Evolutionary conservation across 805 yeast species (phyloP), one percentile per base, ranked within the genome.

Genomic region (Barnettozyma siamensis): DNA sequence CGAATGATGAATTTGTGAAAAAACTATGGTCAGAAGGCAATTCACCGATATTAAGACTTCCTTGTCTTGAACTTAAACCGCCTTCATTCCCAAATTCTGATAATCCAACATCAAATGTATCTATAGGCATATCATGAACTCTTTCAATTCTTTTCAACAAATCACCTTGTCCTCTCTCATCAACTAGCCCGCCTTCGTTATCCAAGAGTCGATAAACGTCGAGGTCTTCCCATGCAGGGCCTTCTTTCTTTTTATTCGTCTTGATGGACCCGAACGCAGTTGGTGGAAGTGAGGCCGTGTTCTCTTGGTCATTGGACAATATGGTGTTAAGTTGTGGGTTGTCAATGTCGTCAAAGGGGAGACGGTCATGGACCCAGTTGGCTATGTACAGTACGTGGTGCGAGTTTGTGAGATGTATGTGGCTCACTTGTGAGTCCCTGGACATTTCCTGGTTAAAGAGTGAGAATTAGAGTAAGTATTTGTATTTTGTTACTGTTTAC

Each of bases 361-460:
- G 49, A 18, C 42, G 48, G 35, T 57, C 62, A n/a, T 44, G 49
- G 5, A 49, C 47, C 63, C 63, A 58, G 35, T 53, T 59, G 33
- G 49, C 64, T 59, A 53, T 59, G 51, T 47, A 67, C 45, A 37
- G 62, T 34, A 40, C 63, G 44, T 44, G 66, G 62, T 36, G 63
- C 1, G 62, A 50, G 28, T 46, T 40, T 18, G 31, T 38, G 41
- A 58, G 41, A 37, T 60, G 60, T 2, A 56, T 35, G 31, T 51
- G 44, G 13, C 16, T 37, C 6, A 35, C 32, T 16, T 37, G 39
- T 17, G 46, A 43, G 24, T 43, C 46, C 8, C 41, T 17, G 12
- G 40, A 31, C 42, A 36, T 42, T n/a, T 26, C 28, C n/a, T 31
- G 5, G 19, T 18, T 11, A 19, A 20, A 32, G 35, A 32, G 24